Conservation (phyloP, 2,329 filamentous ascomycete species). For the Stachybotrys elegans region DNA sequence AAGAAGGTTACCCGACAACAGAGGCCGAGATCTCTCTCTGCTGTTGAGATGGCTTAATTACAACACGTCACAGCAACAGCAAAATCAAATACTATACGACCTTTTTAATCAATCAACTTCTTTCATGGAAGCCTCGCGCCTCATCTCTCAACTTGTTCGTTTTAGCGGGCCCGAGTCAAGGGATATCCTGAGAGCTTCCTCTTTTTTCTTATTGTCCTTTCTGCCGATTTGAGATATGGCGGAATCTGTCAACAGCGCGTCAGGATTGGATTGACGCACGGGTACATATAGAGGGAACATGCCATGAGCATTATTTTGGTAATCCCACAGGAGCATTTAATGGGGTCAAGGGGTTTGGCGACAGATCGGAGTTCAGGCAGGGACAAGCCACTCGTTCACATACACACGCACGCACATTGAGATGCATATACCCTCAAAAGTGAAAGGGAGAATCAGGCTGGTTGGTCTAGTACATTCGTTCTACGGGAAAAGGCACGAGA, state of each 20-base stretch:
- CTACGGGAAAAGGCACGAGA: slow-evolving; percentile 18
- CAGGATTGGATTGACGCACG: slow-evolving; percentile 16
- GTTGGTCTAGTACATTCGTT: slow-evolving; percentile 34
- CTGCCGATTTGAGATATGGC: no score
- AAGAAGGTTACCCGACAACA: slow-evolving; percentile 60
- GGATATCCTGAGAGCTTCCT: no score
- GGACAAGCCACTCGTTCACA: slow-evolving; percentile 2
- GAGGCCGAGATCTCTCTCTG: slow-evolving; percentile 37
- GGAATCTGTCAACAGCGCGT: no score
- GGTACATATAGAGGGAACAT: slow-evolving; percentile 43
- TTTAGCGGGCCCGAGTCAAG: no score
- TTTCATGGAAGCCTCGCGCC: no score
- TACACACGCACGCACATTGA: slow-evolving; percentile 3
- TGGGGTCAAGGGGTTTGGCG: slow-evolving; percentile 35
- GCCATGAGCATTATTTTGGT: slow-evolving; percentile 38
- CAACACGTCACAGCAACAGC: no score
- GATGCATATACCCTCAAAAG: no score
- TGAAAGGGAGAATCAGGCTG: neutral
- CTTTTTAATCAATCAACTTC: no score
- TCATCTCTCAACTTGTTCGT: no score
- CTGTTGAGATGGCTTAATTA: slow-evolving; percentile 39
- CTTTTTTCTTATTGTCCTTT: no score
- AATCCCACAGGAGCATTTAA: no score
- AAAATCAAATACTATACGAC: no score
- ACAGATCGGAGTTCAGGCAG: slow-evolving; percentile 38